Conservation (phyloP, 2,329 filamentous ascomycete genomes). For the Nigrospora osmanthi region DNA sequence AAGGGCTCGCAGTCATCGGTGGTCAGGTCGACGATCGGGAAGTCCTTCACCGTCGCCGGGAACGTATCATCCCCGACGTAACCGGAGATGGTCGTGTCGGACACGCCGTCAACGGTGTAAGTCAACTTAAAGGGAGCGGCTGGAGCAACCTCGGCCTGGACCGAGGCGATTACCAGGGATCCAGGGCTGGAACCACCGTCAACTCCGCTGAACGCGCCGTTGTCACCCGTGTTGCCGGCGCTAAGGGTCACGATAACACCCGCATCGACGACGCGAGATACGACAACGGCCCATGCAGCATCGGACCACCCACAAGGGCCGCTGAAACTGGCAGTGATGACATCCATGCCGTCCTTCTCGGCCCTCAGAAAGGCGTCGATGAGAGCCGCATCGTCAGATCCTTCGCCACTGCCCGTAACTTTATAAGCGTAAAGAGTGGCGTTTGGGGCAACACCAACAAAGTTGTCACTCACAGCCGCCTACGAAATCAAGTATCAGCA, state of each 20-base stretch:
- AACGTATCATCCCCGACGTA: neutral
- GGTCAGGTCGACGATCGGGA: neutral
- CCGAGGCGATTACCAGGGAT: neutral
- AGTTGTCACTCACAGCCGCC: slow-evolving; percentile 24
- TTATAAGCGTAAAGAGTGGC: slow-evolving; percentile 30
- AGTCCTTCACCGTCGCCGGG: neutral
- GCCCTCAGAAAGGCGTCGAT: slow-evolving; percentile 30
- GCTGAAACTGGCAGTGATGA: slow-evolving; percentile 5
- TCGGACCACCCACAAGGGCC: slow-evolving; percentile 3
- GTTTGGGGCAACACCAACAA: slow-evolving; percentile 30
- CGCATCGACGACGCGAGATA: slow-evolving; percentile 3
- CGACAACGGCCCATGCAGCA: slow-evolving; percentile 3
- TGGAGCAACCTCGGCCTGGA: neutral
- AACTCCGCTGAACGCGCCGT: neutral
- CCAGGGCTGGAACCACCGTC: neutral
- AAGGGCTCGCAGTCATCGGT: neutral
- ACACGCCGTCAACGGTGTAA: neutral
- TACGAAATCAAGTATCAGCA: neutral
- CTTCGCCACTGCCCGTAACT: slow-evolving; percentile 25
- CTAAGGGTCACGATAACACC: slow-evolving; percentile 5
- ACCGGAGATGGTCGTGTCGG: neutral
- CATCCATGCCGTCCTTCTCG: slow-evolving; percentile 24
- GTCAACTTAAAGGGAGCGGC: neutral
- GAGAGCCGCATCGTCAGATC: slow-evolving; percentile 25
- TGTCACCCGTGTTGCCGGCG: slow-evolving; percentile 4